A percentile compares a stretch with the other conserved stretches of the same genome.
These are phyloP conservation scores for Eucalyptus leucophloia DNA, from an alignment of 345 rosid species.

Conservation along the genomic window DNA sequence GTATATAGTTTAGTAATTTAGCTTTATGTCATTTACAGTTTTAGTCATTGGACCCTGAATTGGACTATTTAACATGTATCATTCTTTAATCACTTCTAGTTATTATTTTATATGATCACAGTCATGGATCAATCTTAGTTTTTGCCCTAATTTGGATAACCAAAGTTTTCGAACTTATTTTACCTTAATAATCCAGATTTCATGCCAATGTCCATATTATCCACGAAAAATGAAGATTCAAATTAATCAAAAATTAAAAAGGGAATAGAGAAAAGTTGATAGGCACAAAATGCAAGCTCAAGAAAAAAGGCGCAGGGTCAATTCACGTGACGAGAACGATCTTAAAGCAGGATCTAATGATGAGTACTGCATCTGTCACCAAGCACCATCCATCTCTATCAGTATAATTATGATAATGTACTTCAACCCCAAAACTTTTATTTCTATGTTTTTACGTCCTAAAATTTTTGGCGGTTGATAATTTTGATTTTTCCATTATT, in stretches of 20 bases:
- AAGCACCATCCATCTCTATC: background rate
- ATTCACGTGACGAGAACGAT: background rate
- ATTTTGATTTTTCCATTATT: background rate
- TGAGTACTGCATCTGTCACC: background rate
- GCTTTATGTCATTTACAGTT: background rate
- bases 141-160: background rate
- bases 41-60: background rate
- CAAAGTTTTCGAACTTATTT: background rate
- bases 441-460: background rate
- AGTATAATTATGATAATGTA: background rate
- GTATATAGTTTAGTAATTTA: background rate
- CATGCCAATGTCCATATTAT: background rate
- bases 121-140: background rate
- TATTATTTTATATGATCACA: background rate
- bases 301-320: background rate
- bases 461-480: background rate
- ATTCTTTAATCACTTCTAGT: background rate
- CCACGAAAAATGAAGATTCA: background rate
- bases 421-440: background rate
- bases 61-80: background rate
- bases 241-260: no score
- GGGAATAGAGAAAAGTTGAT: background rate
- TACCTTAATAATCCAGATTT: background rate
- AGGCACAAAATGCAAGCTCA: no score
- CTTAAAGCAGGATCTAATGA: background rate